Conservation (phyloP, 305 asterid genomes). For the Solanum hybrid region DNA sequence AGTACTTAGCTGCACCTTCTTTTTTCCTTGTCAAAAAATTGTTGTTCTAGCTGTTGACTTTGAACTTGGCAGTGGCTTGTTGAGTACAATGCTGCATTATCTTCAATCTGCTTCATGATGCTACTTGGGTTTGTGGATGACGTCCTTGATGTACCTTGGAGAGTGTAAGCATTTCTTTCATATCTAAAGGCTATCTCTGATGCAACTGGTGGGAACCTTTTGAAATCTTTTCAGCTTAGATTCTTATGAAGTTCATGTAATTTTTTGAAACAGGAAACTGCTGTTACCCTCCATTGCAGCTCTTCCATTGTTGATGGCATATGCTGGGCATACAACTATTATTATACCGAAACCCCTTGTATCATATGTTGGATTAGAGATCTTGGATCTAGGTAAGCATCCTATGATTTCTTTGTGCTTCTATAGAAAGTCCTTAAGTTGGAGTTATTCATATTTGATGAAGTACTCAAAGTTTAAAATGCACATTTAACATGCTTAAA, state of each 20-base stretch:
- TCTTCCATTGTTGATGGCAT: conserved; percentile 88
- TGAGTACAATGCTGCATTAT: conserved; percentile 95
- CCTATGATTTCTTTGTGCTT: not conserved
- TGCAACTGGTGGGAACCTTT: not conserved
- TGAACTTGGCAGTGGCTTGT: conserved; percentile 72
- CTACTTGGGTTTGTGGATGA: conserved; percentile 96
- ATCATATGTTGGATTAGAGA: conserved; percentile 51
- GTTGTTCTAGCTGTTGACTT: conserved; percentile 4
- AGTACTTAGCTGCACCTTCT: not conserved
- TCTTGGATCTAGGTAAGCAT: conserved; percentile 60
- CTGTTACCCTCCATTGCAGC: conserved; percentile 83
- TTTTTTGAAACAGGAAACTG: conserved; percentile 58
- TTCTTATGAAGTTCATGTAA: conserved; percentile 21
- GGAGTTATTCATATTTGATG: not conserved
- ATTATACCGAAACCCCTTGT: conserved; percentile 80
- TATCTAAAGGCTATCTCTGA: not conserved
- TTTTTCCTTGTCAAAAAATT: not conserved
- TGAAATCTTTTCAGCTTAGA: not conserved
- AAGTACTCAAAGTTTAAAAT: not conserved
- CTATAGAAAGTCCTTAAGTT: not conserved
- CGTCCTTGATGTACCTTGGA: conserved; percentile 97
- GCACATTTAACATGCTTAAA: not conserved
- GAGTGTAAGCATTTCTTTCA: conserved; percentile 62
- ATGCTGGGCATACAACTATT: conserved; percentile 89
- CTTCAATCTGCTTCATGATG: conserved; percentile 89